Evolutionary conservation across 2,329 filamentous ascomycete genomes (phyloP), one percentile per base, ranked within the genome.

Genomic region (Aspergillus tamarii): DNA sequence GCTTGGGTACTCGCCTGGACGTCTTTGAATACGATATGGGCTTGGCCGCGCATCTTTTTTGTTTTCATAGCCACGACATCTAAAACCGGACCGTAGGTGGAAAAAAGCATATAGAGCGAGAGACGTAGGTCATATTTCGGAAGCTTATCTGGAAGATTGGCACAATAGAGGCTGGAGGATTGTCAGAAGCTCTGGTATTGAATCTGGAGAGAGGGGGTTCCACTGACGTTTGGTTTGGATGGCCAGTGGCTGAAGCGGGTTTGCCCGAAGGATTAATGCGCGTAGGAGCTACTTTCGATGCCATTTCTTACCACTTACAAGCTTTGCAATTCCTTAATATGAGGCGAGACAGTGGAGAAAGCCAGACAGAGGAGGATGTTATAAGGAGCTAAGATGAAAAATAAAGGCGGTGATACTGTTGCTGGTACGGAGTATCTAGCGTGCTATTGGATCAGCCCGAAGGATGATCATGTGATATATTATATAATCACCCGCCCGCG

Each of bases 51-150:
- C 94, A 98, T 97, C 81, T 93, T 93, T 77, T 85, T 85, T 1
- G 92, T 96, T 82, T 93, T 96, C 71, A 97, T 84, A 34, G 92
- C 92, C 56, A 97, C 91, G 23, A 99, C 88, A 76, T 99, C 95
- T 63, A 99, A 87, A 19, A 99, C 91, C 0, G 93, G 89, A 46
- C 95, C 95, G 76, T 97, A 96, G 16, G 93, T 96, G 12, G 93
- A 93, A 78, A 98, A 98, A 14, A 98, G 86, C 78, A 93, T 91
- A 81, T 99, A 99, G 34, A 99, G 85, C 6, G 91, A 90, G 53
- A 92, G 90, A 73, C 93, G 89, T 48, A 99, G 82, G 76, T 98
- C 94, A 65, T 87, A 84, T 78, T 98, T 99, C 74, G 91, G 91
- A 67, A 98, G 88, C 82, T 97, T 97, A 66, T 93, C 88, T 26